Percentiles rank a stretch among this genome's conserved stretches.
These are phyloP conservation scores for Talaromyces amestolkiae DNA, from an alignment of 2,329 filamentous ascomycete genomes.

Conservation along the genomic window DNA sequence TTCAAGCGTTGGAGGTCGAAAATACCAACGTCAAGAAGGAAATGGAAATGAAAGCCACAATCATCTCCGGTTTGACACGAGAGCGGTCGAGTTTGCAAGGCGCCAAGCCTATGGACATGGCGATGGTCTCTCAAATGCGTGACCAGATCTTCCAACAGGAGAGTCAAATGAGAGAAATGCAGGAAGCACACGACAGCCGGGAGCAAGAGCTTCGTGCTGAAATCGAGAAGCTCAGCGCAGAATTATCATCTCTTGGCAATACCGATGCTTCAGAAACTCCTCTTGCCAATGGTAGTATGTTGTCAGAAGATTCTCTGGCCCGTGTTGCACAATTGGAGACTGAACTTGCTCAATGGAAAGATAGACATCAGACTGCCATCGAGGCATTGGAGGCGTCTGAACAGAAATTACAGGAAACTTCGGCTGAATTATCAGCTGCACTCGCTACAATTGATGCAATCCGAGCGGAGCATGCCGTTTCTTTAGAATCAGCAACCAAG, in stretches of 20 bases:
- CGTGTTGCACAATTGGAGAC: constrained; percentile 65
- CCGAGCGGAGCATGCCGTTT: constrained; percentile 41
- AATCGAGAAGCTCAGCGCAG: constrained; percentile 58
- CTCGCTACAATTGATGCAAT: constrained; percentile 54
- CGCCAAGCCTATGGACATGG: constrained; percentile 81
- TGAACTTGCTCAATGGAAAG: constrained; percentile 72
- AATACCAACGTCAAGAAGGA: constrained; percentile 83
- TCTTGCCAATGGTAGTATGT: neutral
- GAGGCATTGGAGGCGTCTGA: constrained; percentile 71
- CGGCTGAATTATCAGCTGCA: constrained; percentile 70
- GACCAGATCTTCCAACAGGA: constrained; percentile 88
- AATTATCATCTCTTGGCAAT: constrained; percentile 4
- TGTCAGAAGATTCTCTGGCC: constrained; percentile 47
- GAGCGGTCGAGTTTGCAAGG: constrained; percentile 86
- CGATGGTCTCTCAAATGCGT: constrained; percentile 79
- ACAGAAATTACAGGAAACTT: constrained; percentile 66
- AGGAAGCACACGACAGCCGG: constrained; percentile 67
- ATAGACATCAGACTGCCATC: constrained; percentile 69
- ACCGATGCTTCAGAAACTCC: neutral
- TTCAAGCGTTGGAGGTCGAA: constrained; percentile 84
- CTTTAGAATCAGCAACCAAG: constrained; percentile 29
- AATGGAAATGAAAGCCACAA: constrained; percentile 94
- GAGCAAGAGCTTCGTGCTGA: constrained; percentile 74
- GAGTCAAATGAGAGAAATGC: constrained; percentile 70
- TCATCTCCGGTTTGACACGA: constrained; percentile 89